Evolutionary conservation across 768 basidiomycete genomes (phyloP), one percentile per base, ranked within the genome.

Genomic region (Auriscalpium orientale): DNA sequence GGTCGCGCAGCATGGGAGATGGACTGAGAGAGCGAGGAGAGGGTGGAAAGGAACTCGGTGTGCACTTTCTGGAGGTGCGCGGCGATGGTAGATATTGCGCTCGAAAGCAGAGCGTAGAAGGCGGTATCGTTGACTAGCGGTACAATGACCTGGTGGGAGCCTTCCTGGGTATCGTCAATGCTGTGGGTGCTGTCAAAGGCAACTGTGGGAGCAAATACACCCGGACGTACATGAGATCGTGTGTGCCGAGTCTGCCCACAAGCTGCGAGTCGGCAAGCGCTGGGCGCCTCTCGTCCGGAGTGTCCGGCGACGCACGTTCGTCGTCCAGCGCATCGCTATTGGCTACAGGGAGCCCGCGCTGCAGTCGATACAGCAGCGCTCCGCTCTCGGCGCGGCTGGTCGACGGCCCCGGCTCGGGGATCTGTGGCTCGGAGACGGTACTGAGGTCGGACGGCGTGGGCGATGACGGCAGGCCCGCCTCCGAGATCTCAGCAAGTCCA

Each of bases 101-200:
- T 75, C 1, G 79, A 79, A 50, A 97, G 79, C 28, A 90, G 77
- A 20, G 82, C 76, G 68, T 92, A 89, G 73, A 98, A 97, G 2
- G 81, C 81, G 12, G 80, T 74, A 65, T 95, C 92, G 36, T 89
- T 83, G n/a, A 78, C 76, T 7, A 97, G 80, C 3, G 89, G 86
- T 37, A 95, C 85, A 51, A 90, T 76, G 8, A 92, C 66, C 63
- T 93, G 87, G 22, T 48, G 40, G 9, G 53, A 18, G 28, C 35
- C 40, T 15, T 51, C 44, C 43, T 44, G 52, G 38, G 28, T 33
- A 20, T 13, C 21, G n/a, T 53, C 52, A 40, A 53, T 18, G 18
- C 35, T 51, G 38, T 47, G 15, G 4, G 12, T 18, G 20, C 46
- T 4, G 46, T n/a, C 12, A 18, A 47, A 47, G 16, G 22, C 8